These are phyloP conservation scores for Malassezia cuniculi DNA, from an alignment of 1,284 basidiomycete genomes.

Conservation along the genomic window DNA sequence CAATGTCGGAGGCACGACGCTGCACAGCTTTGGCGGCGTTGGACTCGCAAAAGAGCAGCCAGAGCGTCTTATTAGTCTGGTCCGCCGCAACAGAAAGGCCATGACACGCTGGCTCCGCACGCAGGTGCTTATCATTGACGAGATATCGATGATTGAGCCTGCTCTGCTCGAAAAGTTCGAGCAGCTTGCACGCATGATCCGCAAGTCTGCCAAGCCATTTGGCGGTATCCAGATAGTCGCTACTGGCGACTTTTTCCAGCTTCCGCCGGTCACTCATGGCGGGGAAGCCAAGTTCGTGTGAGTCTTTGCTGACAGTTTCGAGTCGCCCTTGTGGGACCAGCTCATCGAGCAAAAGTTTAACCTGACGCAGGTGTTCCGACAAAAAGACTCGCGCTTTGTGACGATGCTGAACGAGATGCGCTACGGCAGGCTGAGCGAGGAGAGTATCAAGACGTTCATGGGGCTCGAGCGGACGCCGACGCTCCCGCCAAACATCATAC, in stretches of 20 bases:
- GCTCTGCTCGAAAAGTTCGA: slow-evolving; percentile 79
- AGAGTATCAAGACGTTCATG: slow-evolving; percentile 26
- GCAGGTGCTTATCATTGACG: slow-evolving; percentile 80
- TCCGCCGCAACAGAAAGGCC: slow-evolving; percentile 61
- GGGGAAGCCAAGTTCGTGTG: slow-evolving; percentile 25
- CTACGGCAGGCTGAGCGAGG: slow-evolving; percentile 22
- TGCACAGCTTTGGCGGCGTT: slow-evolving; percentile 83
- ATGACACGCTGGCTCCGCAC: slow-evolving; percentile 57
- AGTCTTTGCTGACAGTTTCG: slow-evolving; percentile 51
- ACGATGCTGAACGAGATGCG: slow-evolving; percentile 37
- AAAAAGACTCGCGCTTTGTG: slow-evolving; percentile 49
- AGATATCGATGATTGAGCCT: slow-evolving; percentile 91
- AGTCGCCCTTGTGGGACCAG: slow-evolving; percentile 68
- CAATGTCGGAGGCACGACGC: slow-evolving; percentile 81
- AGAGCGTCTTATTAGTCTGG: slow-evolving; percentile 55
- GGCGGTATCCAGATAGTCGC: slow-evolving; percentile 91
- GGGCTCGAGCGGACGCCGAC: slow-evolving; percentile 20
- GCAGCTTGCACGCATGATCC: slow-evolving; percentile 54
- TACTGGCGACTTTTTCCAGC: slow-evolving; percentile 91
- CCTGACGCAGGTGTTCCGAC: slow-evolving; percentile 73
- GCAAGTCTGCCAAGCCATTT: slow-evolving; percentile 57
- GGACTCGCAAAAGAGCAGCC: slow-evolving; percentile 64
- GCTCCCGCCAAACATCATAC: slow-evolving; percentile 26
- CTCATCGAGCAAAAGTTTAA: slow-evolving; percentile 67
- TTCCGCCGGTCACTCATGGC: slow-evolving; percentile 69